Base-by-base conservation (phyloP, 1,284 basidiomycete genomes). In the Agaricales sp. region DNA sequence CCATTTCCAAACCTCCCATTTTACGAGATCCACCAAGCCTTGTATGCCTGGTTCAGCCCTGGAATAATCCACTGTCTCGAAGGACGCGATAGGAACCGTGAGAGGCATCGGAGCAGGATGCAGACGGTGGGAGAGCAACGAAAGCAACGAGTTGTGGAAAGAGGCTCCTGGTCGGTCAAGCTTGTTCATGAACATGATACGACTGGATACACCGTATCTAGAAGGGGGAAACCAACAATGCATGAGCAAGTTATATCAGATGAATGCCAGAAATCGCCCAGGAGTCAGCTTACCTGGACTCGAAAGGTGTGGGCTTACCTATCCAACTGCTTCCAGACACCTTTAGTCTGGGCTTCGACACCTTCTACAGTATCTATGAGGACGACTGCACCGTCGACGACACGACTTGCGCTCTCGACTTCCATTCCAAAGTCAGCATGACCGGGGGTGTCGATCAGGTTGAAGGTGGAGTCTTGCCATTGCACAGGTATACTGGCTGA, bases 341-440 rank as follows among this genome's bases (percentile, higher is more conserved):
- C 87, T 59, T 82, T 87, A 0, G 91, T 94, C 61, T 94, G 91
- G 3, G 87, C 78, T 63, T 94, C 91, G 1, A 93, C 91, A 3
- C 91, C 91, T 65, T 93, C 92, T 0, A 94, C 91, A 0, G 88
- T 87, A 62, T 94, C 91, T 30, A 94, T 79, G 16, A 94, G 67
- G 14, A 94, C 85, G 13, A 94, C 81, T 3, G 89, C 88, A 51
- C 92, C 92, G 58, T 94, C 91, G 1, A 92, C 81, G 6, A 94
- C 86, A 14, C 91, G 78, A 58, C 91, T 90, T 12, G 91, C 90
- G 56, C 90, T 87, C 63, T 93, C 92, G 8, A 94, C 92, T 59
- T 94, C 91, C 85, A 94, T 92, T 2, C 90, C 91, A 66, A 94
- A 94, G 63, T 94, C 91, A 4, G 90, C 89, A 63, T 94, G 91